These are phyloP conservation scores for Pseudogymnoascus verrucosus DNA, from an alignment of 2,329 filamentous ascomycete genomes.

Conservation along the genomic window DNA sequence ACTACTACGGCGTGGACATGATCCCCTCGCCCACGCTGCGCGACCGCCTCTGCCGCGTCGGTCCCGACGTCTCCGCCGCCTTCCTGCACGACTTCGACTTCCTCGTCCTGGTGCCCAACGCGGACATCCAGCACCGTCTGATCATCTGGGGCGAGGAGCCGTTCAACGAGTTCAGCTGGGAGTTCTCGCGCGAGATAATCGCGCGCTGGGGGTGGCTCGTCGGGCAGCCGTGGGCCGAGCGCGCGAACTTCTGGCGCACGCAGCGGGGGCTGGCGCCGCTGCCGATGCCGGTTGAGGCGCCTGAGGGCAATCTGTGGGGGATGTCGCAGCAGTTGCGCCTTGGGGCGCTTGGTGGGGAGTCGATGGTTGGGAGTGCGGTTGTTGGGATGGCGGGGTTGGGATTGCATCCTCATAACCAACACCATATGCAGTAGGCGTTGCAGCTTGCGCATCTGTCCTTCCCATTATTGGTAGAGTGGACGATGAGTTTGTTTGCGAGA, in stretches of 20 bases:
- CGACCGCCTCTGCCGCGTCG: conserved; percentile 30
- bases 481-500: not conserved
- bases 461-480: not conserved
- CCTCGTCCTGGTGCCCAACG: not conserved
- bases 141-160: conserved; percentile 37
- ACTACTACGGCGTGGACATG: conserved; percentile 36
- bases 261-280: conserved; percentile 25
- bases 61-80: conserved; percentile 28
- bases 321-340: not conserved
- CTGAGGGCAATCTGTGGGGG: not conserved
- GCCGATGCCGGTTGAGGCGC: not conserved
- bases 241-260: conserved; percentile 35
- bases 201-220: conserved; percentile 35
- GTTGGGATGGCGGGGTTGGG: not conserved
- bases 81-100: conserved; percentile 32
- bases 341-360: not conserved
- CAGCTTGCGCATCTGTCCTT: not conserved
- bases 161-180: conserved; percentile 35
- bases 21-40: conserved; percentile 34
- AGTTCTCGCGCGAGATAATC: conserved; percentile 33
- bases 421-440: not conserved
- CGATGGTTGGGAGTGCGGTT: not conserved
- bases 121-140: conserved; percentile 22
- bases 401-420: not conserved
- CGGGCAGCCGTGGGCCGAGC: conserved; percentile 30